Evolutionary conservation across 2,329 filamentous ascomycete species (phyloP), one percentile per base, ranked within the genome.

Genomic region (Exophiala sp.): DNA sequence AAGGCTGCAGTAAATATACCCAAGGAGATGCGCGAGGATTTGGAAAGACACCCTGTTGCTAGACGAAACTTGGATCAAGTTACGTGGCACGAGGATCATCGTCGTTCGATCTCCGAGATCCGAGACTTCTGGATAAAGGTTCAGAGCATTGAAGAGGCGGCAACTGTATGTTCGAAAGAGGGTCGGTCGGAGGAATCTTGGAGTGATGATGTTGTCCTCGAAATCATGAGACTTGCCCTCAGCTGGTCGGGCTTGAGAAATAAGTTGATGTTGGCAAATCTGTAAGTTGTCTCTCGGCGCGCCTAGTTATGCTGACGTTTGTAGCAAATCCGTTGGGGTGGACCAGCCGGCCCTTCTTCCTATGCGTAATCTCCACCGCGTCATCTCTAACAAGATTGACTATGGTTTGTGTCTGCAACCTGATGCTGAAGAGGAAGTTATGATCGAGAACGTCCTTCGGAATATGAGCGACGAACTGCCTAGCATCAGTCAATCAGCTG

Each of bases 141-240:
- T 8, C 41, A 43, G 41, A 14, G n/a, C 22, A 43, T 43, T 43
- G 24, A 10, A 43, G 23, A 43, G 22, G 22, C 41, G 24, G 23
- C 41, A 29, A 32, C 13, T n/a, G 4, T 29, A 32, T 43, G 41
- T 43, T 13, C 22, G 41, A 43, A 14, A 16, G 41, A 43, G 41
- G 41, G 8, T 29, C 22, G 41, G 14, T 30, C 41, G 23, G 41
- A 29, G 41, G 23, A 43, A 6, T 43, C 10, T 32, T 43, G 41
- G 41, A 43, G 41, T 43, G 41, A 43, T 30, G 22, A 29, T 43
- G 41, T 43, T 30, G 41, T 43, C 41, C 22, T 43, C 16, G 21
- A 43, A 11, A 43, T 43, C 41, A 19, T 39, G 19, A 39, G 37
- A 39, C 16, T 39, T 3, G 37, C 37, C 10, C 37, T 39, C 19